A percentile compares a stretch with the other conserved stretches of the same genome.
Evolutionary conservation across 441 rosid species (phyloP).

Genomic region (Lepidium campestre): DNA sequence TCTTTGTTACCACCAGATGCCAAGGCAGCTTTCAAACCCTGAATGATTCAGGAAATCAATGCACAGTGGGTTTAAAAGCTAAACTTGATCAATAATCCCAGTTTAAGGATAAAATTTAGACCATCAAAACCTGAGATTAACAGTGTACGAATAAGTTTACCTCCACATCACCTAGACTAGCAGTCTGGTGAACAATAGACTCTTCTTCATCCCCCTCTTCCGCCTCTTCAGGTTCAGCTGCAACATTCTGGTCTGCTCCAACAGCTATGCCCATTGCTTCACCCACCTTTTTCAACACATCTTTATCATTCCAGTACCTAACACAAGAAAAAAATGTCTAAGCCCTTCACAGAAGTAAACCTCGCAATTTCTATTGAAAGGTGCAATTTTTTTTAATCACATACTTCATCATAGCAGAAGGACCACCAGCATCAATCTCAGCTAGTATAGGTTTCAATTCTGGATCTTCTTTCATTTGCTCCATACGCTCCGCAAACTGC

Average conservation of each 20-base stretch:
- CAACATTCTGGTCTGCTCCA: conserved; percentile 53
- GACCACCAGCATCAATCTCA: conserved; percentile 86
- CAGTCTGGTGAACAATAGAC: conserved; percentile 78
- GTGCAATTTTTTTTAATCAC: conserved; percentile 1
- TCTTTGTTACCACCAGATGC: conserved; percentile 86
- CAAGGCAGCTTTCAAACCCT: conserved; percentile 89
- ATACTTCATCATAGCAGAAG: conserved; percentile 93
- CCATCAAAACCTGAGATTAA: background rate
- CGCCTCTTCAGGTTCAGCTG: conserved; percentile 46
- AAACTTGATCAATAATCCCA: background rate
- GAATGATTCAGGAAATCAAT: conserved; percentile 15
- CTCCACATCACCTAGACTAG: conserved; percentile 95
- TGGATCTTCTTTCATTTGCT: conserved; percentile 78
- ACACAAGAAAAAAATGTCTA: background rate
- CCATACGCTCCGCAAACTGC: conserved; percentile 82
- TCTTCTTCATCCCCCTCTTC: conserved; percentile 82
- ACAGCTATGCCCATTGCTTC: conserved; percentile 95
- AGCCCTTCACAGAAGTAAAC: background rate
- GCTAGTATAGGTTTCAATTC: conserved; percentile 76
- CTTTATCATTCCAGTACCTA: conserved; percentile 98
- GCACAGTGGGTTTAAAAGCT: background rate
- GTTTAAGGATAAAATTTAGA: background rate
- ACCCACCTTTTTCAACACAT: conserved; percentile 79
- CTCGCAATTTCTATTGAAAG: background rate
- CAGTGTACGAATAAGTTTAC: conserved; percentile 23